Base-by-base conservation (phyloP, 768 basidiomycete genomes). In the Steccherinum ochraceum region DNA sequence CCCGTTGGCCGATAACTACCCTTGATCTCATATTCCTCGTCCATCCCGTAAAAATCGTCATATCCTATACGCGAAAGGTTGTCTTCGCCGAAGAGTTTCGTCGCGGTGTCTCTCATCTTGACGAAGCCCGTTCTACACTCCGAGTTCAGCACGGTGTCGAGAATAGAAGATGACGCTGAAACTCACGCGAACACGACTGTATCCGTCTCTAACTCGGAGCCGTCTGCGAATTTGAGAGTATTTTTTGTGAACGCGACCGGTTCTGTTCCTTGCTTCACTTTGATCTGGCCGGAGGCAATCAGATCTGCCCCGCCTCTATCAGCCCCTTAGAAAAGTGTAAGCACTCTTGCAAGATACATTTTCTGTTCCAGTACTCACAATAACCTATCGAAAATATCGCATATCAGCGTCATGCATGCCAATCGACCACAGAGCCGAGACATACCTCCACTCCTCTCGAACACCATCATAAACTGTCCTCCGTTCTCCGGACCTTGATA, bases 1-100 rank as follows among this genome's bases (percentile, higher is more conserved):
- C 74, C 74, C 2, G 68, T 63, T 3, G 71, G 71, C 11, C 69
- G 61, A 52, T 68, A 74, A 42, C 62, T 55, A 5, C 69, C 69
- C 40, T 53, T 52, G 3, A 69, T 25, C 48, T 75, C 74, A 2
- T 69, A 70, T 55, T 74, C 73, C 21, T 63, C 59, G 49, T 76
- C 72, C 13, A 74, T 19, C 0, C 73, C 72, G 69, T 69, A 69
- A 72, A 1, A 70, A 16, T 7, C 60, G 21, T 50, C 11, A 53
- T 7, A 68, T 69, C 61, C 55, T 1, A 68, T 70, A n/a, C 56
- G 48, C 16, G 63, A 61, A 12, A 71, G 66, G 10, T 64, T 58
- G 16, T 67, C 66, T 40, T 66, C 61, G 10, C 74, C 72, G 45
- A 76, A 72, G 3, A 67, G 41, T 13, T 53, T 45, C 35, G 55